Evolutionary conservation across 1,139 yeast species (phyloP).

Genomic region (Candida sanyaensis): DNA sequence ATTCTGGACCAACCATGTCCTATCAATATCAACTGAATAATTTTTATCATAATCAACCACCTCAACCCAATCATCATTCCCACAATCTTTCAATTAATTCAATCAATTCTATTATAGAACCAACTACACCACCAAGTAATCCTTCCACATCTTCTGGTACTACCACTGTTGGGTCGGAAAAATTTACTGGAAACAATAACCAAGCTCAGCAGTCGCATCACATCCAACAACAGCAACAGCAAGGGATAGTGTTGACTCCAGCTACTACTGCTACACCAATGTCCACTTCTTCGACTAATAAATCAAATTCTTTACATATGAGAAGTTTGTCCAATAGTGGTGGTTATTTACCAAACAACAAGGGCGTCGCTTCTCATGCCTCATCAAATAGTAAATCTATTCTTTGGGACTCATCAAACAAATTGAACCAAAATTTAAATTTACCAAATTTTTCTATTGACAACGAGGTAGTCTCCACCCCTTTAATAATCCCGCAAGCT

Average conservation of each 20-base stretch:
- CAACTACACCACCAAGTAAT: constrained; percentile 40
- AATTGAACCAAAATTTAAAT: constrained; percentile 27
- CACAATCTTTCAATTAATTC: constrained; percentile 42
- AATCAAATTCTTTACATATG: constrained; percentile 8
- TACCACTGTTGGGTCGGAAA: neutral
- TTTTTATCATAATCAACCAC: constrained; percentile 4
- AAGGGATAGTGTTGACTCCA: constrained; percentile 9
- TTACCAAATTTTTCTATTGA: constrained; percentile 33
- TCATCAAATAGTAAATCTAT: constrained; percentile 19
- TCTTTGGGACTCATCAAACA: constrained; percentile 31
- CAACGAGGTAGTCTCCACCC: constrained; percentile 15
- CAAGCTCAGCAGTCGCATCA: neutral
- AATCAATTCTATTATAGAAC: constrained; percentile 38
- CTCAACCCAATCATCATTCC: constrained; percentile 21
- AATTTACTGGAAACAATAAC: neutral
- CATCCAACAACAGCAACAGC: constrained; percentile 7
- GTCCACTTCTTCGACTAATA: constrained; percentile 12
- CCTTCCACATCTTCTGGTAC: constrained; percentile 1
- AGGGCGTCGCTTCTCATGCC: neutral
- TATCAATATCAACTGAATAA: constrained; percentile 6
- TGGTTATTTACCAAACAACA: neutral
- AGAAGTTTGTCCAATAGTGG: constrained; percentile 12
- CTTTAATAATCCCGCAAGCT: constrained; percentile 12
- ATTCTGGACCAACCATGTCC: constrained; percentile 1
- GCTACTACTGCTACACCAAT: constrained; percentile 11